A percentile compares a stretch with the other conserved stretches of the same genome.
phyloP scores from a whole-genome alignment of 2,329 filamentous ascomycete species.

The Trichoderma cornu-damae region DNA sequence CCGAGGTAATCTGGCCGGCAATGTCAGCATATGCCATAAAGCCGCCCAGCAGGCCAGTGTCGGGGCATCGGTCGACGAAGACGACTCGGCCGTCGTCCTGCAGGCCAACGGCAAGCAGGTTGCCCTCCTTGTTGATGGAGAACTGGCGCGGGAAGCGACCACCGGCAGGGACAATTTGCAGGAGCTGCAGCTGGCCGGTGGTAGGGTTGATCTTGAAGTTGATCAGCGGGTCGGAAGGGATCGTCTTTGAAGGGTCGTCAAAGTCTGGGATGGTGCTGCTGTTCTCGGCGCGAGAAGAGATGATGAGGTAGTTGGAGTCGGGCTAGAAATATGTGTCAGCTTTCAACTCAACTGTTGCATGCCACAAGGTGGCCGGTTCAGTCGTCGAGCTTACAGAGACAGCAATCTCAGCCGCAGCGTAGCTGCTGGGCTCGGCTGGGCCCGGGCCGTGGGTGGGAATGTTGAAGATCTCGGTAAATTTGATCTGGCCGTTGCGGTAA shows the following conservation, averaged over 20 bases:
- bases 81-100: constrained; percentile 57
- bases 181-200: constrained; percentile 51
- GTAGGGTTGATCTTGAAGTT: constrained; percentile 51
- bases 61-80: constrained; percentile 55
- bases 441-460: constrained; percentile 46
- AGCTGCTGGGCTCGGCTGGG: constrained; percentile 36
- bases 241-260: constrained; percentile 39
- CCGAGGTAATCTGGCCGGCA: constrained; percentile 42
- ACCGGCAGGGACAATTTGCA: constrained; percentile 57
- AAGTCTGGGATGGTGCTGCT: constrained; percentile 46
- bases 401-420: constrained; percentile 51
- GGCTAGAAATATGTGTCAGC: constrained; percentile 37
- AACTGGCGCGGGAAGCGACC: constrained; percentile 64
- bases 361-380: neutral
- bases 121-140: constrained; percentile 58
- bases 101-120: constrained; percentile 59
- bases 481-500: constrained; percentile 43
- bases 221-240: constrained; percentile 60
- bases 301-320: constrained; percentile 57
- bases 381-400: constrained; percentile 47
- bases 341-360: neutral
- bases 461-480: constrained; percentile 44
- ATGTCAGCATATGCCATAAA: constrained; percentile 41
- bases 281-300: constrained; percentile 62
- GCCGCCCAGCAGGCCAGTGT: constrained; percentile 51